phyloP scores from a whole-genome alignment of 2,329 filamentous ascomycete genomes.

The Diplocarpon mali region DNA sequence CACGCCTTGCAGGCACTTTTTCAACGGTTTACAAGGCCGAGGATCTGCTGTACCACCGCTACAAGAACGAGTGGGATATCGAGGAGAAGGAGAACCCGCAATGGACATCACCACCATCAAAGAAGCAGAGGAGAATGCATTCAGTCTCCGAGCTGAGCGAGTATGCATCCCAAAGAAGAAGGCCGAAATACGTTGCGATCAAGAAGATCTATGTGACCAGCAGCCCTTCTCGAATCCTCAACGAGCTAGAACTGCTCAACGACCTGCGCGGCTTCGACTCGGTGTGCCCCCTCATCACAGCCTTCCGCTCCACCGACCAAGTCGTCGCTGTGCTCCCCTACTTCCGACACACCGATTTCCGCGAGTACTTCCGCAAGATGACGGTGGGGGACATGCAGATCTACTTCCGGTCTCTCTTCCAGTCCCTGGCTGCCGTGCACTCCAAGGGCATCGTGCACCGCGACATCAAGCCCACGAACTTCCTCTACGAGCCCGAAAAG shows the following conservation, averaged over 20 bases:
- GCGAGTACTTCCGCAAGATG: conserved; percentile 88
- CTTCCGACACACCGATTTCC: conserved; percentile 91
- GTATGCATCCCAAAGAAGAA: conserved; percentile 32
- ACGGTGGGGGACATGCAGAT: conserved; percentile 74
- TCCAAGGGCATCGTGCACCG: conserved; percentile 77
- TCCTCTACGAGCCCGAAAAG: conserved; percentile 75
- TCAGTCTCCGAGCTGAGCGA: conserved; percentile 17
- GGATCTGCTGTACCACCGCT: conserved; percentile 74
- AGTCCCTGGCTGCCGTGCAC: conserved; percentile 75
- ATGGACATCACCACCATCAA: conserved; percentile 59
- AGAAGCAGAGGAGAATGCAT: conserved; percentile 33
- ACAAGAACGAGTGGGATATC: conserved; percentile 79
- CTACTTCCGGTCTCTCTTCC: conserved; percentile 83
- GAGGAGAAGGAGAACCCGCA: conserved; percentile 51
- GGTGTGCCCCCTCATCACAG: conserved; percentile 91
- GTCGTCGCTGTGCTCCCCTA: conserved; percentile 92
- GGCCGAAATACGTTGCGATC: conserved; percentile 78
- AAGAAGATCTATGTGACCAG: conserved; percentile 99
- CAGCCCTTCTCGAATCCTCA: conserved; percentile 83
- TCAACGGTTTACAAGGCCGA: conserved; percentile 99
- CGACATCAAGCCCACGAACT: conserved; percentile 97
- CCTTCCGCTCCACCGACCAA: conserved; percentile 90
- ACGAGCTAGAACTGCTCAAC: conserved; percentile 87
- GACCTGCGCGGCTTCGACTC: conserved; percentile 73
- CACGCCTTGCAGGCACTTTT: conserved; percentile 62